Conservation (phyloP, 352 stramenopile species). For the Plasmopara halstedii region DNA sequence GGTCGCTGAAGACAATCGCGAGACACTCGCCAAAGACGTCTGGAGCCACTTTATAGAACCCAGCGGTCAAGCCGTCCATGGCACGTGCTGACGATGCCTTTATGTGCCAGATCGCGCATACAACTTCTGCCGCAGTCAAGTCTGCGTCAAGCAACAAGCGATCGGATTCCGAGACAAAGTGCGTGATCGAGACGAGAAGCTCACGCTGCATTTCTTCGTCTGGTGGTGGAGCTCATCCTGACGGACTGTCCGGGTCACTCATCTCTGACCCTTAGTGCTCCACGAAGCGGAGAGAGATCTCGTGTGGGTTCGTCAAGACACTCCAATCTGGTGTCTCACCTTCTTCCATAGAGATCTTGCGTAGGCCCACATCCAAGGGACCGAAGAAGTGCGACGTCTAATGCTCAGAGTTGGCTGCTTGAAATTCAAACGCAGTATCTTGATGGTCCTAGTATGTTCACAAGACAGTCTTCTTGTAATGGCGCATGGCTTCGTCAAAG, state of each 20-base stretch:
- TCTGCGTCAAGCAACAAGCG: not conserved
- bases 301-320: not conserved
- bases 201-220: not conserved
- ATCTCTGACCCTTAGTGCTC: not conserved
- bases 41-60: not conserved
- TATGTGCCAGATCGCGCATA: not conserved
- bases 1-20: not conserved
- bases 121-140: not conserved
- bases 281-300: not conserved
- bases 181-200: not conserved
- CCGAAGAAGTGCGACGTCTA: not conserved
- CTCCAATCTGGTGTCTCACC: not conserved
- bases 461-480: not conserved
- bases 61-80: not conserved
- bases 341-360: not conserved
- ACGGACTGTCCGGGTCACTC: not conserved
- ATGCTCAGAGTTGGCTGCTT: not conserved
- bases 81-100: not conserved
- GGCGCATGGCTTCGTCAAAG: not conserved
- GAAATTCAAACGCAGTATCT: not conserved
- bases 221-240: not conserved
- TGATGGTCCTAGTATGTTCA: not conserved
- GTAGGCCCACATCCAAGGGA: not conserved
- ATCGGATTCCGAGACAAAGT: not conserved
- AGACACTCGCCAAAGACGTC: not conserved